These are phyloP conservation scores for Diaporthe sp. DNA, from an alignment of 2,329 filamentous ascomycete genomes.

Conservation along the genomic window DNA sequence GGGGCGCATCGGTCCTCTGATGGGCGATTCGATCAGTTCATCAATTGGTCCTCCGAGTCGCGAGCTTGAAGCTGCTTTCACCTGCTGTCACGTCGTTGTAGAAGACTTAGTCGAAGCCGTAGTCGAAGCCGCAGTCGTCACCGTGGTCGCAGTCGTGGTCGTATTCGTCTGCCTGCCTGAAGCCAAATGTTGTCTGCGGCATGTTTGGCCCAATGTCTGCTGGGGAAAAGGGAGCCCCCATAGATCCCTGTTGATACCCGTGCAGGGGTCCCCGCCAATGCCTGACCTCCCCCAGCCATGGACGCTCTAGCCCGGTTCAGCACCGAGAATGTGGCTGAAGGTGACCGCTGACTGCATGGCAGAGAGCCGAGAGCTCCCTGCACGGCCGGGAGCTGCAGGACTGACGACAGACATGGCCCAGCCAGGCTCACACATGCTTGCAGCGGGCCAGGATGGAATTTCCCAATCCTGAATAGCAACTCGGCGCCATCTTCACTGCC, in stretches of 20 bases:
- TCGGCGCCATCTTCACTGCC: constrained; percentile 29
- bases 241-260: background rate
- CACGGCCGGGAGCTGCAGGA: constrained; percentile 23
- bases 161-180: constrained; percentile 7
- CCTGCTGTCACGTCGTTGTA: background rate
- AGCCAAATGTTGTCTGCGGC: constrained; percentile 4
- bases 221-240: constrained; percentile 26
- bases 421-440: constrained; percentile 33
- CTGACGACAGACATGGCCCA: constrained; percentile 21
- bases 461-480: constrained; percentile 25
- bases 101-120: background rate
- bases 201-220: constrained; percentile 17
- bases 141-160: background rate
- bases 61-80: background rate
- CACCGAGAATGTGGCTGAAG: constrained; percentile 32
- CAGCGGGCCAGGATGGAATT: constrained; percentile 27
- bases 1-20: constrained; percentile 46
- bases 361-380: background rate
- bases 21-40: constrained; percentile 22
- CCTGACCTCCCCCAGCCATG: constrained; percentile 16
- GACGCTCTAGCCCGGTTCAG: constrained; percentile 24
- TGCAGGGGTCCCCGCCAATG: constrained; percentile 23
- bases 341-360: background rate
- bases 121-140: background rate
- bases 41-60: background rate